These are phyloP conservation scores for Diddensiella santjacobensis DNA, from an alignment of 805 yeast species.

Conservation along the genomic window DNA sequence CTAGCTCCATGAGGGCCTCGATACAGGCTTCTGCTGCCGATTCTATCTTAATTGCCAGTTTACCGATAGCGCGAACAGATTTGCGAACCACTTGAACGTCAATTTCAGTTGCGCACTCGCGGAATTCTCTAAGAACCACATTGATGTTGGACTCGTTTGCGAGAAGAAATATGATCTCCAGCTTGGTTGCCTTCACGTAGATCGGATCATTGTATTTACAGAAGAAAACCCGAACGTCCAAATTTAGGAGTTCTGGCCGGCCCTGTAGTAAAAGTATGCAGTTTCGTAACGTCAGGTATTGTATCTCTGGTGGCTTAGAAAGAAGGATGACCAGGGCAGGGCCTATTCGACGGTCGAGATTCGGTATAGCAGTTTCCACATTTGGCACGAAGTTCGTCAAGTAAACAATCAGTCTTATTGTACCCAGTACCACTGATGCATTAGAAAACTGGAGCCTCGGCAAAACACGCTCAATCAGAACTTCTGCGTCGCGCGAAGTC, in stretches of 20 bases:
- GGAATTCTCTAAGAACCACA: slow-evolving; percentile 66
- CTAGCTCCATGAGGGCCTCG: slow-evolving; percentile 52
- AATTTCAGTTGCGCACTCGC: slow-evolving; percentile 82
- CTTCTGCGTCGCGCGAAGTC: slow-evolving; percentile 58
- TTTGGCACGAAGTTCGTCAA: slow-evolving; percentile 64
- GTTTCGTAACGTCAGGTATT: slow-evolving; percentile 77
- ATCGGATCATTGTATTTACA: slow-evolving; percentile 82
- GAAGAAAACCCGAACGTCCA: slow-evolving; percentile 78
- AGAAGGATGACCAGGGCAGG: slow-evolving; percentile 64
- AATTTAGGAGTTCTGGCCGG: slow-evolving; percentile 52
- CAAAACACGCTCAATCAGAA: slow-evolving; percentile 57
- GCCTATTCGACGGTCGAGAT: slow-evolving; percentile 56
- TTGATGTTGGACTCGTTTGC: slow-evolving; percentile 63
- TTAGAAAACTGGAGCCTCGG: slow-evolving; percentile 79
- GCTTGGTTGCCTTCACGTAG: slow-evolving; percentile 83
- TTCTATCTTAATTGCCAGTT: slow-evolving; percentile 73
- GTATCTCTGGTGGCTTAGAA: slow-evolving; percentile 76
- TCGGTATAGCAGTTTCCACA: slow-evolving; percentile 53
- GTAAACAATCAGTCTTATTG: slow-evolving; percentile 69
- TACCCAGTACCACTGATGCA: slow-evolving; percentile 73
- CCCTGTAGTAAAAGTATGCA: slow-evolving; percentile 69
- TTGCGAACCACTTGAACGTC: slow-evolving; percentile 84
- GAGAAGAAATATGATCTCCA: slow-evolving; percentile 77
- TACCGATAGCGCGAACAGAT: slow-evolving; percentile 86
- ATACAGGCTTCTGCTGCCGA: slow-evolving; percentile 62